Evolutionary conservation across 306 rosid species (phyloP), one percentile per base, ranked within the genome.

Genomic region (Cucurbita maxima): DNA sequence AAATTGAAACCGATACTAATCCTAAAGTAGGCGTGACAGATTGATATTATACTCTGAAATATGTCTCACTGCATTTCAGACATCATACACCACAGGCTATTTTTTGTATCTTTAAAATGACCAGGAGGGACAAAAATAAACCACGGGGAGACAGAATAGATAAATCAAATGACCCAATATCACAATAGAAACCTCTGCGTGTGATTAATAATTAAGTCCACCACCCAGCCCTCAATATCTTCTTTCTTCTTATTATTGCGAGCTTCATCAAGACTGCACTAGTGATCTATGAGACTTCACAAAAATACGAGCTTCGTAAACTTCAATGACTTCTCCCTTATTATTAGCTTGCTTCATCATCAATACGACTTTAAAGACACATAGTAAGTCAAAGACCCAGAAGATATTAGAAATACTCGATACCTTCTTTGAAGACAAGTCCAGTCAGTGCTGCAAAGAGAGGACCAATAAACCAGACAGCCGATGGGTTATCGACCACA

Each of bases 361-460:
- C 38, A 44, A 44, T 44, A 66, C 10, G 20, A 43, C 54, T 69
- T 50, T 50, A 43, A 30, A 76, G 45, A 61, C 9, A 59, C 18
- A 47, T n/a, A 58, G 54, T 44, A 77, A 77, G 15, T 70, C 41
- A 43, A 71, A 72, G 22, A 34, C 52, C 51, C 10, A 36, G 16
- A 41, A 41, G 71, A 41, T 63, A 63, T 41, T 63, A 63, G 41
- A 63, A 63, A 70, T 8, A 44, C 36, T 57, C 22, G 47, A 68
- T 74, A 90, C 97, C 98, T 90, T 90, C 96, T 86, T 88, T 94
- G 86, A 90, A 94, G 64, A 90, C 98, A 72, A 94, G 88, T 71
- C 98, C 92, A 5, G 98, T 94, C 67, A 88, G 83, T 72, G 98
- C 86, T 16, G 94, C 98, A 53, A 84, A 90, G 77, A 90, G 86